Evolutionary conservation across 257 asterid species (phyloP), one percentile per base, ranked within the genome.

Genomic region (Phtheirospermum japonicum): DNA sequence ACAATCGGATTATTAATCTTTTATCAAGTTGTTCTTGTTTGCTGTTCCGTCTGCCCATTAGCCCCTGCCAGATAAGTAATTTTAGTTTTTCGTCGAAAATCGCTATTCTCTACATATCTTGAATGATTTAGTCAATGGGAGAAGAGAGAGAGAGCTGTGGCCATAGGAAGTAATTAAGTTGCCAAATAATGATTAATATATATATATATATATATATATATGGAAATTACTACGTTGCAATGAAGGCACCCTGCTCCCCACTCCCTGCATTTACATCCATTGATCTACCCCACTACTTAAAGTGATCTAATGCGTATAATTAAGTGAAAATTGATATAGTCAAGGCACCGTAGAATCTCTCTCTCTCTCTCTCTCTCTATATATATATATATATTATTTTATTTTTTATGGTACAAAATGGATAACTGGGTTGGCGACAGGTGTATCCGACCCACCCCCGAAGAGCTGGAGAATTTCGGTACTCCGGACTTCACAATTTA

Each of bases 401-500:
- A n/a, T n/a, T n/a, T n/a, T n/a, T n/a, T n/a, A n/a, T n/a, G n/a
- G 72, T 69, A 66, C 77, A 67, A 67, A 17, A 17, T 76, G 73
- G 82, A 75, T 71, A 75, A 82, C 70, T 77, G 86, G 88, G 85
- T 80, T 79, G 89, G 83, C 84, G 77, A 72, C 95, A 89, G 99
- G 99, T 93, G 99, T 63, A 93, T 93, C 87, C 97, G 99, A 67
- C 97, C 99, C 82, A 85, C 94, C 57, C 77, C 88, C 20, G 96
- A 93, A 78, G 99, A 93, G 92, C 97, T 89, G 84, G 96, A 85
- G 96, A 68, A 79, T 51, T 93, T 89, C 51, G 99, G 99, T 75
- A 87, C 90, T 73, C 99, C 99, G 67, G 99, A 93, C 89, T 93
- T 93, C 92, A 93, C 99, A 49, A 93, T 93, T 53, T 93, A 93